phyloP scores from a whole-genome alignment of 2,329 filamentous ascomycete genomes.

The Aureobasidium sp. region DNA sequence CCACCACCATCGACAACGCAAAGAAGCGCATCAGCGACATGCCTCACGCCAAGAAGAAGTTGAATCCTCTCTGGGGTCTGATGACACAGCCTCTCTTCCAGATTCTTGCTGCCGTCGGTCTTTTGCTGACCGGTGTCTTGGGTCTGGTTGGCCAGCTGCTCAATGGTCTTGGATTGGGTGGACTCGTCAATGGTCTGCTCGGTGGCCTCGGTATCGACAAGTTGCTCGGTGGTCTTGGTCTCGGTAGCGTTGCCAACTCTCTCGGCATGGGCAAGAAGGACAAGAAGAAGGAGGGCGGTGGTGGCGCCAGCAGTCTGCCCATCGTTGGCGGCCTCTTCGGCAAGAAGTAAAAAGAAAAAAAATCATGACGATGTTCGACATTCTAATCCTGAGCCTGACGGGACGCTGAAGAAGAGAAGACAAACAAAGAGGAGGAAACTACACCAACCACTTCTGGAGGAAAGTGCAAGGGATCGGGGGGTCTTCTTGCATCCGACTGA shows the following conservation, averaged over 20 bases:
- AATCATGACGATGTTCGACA: neutral
- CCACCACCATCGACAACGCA: constrained; percentile 74
- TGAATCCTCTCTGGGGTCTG: constrained; percentile 82
- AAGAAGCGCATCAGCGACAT: constrained; percentile 86
- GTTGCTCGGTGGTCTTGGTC: constrained; percentile 64
- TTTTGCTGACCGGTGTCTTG: constrained; percentile 74
- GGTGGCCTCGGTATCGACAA: constrained; percentile 70
- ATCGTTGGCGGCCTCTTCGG: constrained; percentile 42
- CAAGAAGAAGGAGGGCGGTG: constrained; percentile 35
- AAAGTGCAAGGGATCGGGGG: constrained; percentile 13
- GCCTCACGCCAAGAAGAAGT: constrained; percentile 89
- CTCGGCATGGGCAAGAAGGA: constrained; percentile 50
- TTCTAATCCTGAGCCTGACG: neutral
- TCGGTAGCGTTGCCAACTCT: constrained; percentile 43
- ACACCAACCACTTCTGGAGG: neutral
- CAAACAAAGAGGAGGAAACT: constrained; percentile 6
- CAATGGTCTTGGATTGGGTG: constrained; percentile 73
- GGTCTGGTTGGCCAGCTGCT: constrained; percentile 75
- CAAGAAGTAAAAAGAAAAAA: constrained; percentile 28
- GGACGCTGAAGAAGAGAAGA: neutral
- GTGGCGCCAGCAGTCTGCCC: constrained; percentile 32
- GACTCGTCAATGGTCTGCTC: constrained; percentile 69
- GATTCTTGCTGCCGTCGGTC: constrained; percentile 80
- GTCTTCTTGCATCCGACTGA: constrained; percentile 10
- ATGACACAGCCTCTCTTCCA: constrained; percentile 82